A percentile compares a stretch with the other conserved stretches of the same genome.
Evolutionary conservation across 2,329 filamentous ascomycete species (phyloP).

Genomic region (Trichoderma cornu-damae): DNA sequence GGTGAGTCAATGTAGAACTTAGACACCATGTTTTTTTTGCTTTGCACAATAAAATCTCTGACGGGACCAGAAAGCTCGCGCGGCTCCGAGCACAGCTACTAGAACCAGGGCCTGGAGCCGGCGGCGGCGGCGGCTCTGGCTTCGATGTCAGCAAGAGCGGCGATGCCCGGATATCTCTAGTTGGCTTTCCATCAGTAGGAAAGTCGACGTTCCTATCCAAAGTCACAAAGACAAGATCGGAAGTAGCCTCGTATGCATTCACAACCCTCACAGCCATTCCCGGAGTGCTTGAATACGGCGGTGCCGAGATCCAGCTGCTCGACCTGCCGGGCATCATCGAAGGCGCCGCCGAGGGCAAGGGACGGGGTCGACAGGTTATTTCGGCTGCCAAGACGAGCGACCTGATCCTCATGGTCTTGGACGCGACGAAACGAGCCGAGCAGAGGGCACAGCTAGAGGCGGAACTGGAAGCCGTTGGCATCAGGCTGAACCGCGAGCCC

Average conservation of each 20-base stretch:
- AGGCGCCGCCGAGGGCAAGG: conserved; percentile 91
- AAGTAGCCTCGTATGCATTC: conserved; percentile 94
- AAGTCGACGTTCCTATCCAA: conserved; percentile 99
- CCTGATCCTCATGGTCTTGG: conserved; percentile 91
- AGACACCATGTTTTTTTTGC: background rate
- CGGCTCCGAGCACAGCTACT: conserved; percentile 90
- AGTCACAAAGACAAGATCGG: conserved; percentile 95
- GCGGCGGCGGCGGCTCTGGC: conserved; percentile 71
- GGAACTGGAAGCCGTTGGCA: conserved; percentile 91
- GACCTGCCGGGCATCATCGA: conserved; percentile 98
- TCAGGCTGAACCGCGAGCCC: conserved; percentile 83
- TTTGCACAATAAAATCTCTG: background rate
- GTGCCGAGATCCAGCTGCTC: conserved; percentile 94
- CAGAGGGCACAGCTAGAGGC: conserved; percentile 85
- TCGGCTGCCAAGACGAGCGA: conserved; percentile 98
- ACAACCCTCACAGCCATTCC: conserved; percentile 96
- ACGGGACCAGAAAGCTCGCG: conserved; percentile 73
- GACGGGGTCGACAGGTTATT: conserved; percentile 91
- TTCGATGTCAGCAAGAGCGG: conserved; percentile 96
- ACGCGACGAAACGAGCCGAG: conserved; percentile 94
- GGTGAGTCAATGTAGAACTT: conserved; percentile 53
- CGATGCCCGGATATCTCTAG: conserved; percentile 92
- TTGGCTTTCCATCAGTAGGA: conserved; percentile 97
- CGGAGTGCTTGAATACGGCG: conserved; percentile 94
- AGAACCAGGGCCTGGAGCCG: conserved; percentile 76